These are phyloP conservation scores for Galeopsis tetrahit DNA, from an alignment of 257 asterid genomes.

Conservation along the genomic window DNA sequence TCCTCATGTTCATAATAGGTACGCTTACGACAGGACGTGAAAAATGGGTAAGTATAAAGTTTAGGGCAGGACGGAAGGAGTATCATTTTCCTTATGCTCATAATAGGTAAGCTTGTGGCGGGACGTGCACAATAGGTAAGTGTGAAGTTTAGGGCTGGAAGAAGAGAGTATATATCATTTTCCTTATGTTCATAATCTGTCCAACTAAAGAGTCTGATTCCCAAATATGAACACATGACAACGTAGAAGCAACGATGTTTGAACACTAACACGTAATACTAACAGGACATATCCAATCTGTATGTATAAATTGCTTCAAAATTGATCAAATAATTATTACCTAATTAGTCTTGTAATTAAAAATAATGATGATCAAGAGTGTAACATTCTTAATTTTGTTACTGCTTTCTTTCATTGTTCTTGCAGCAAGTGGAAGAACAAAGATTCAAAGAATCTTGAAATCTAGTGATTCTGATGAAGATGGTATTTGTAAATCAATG, in stretches of 20 bases:
- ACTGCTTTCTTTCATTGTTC: neutral
- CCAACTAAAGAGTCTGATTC: conserved; percentile 31
- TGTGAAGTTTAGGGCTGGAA: no score
- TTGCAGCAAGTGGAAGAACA: conserved; percentile 41
- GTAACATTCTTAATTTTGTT: conserved; percentile 25
- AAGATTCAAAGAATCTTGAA: conserved; percentile 17
- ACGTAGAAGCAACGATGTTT: conserved; percentile 33
- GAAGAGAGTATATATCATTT: neutral
- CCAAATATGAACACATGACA: conserved; percentile 27
- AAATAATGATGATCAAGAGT: conserved; percentile 43
- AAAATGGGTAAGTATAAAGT: no score
- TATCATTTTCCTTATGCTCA: no score
- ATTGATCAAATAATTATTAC: no score
- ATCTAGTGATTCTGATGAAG: conserved; percentile 9
- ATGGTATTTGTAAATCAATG: conserved; percentile 57
- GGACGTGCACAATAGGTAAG: no score
- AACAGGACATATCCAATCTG: no score
- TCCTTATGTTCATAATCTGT: neutral
- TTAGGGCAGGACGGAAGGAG: no score
- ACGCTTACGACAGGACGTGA: no score
- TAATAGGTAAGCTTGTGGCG: no score
- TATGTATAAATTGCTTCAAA: no score
- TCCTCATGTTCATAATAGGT: no score
- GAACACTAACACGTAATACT: neutral
- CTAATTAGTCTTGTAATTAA: neutral